Percentiles rank a stretch among this genome's conserved stretches.
phyloP scores from a whole-genome alignment of 23 red algal genomes.

The Chondrus crispus region DNA sequence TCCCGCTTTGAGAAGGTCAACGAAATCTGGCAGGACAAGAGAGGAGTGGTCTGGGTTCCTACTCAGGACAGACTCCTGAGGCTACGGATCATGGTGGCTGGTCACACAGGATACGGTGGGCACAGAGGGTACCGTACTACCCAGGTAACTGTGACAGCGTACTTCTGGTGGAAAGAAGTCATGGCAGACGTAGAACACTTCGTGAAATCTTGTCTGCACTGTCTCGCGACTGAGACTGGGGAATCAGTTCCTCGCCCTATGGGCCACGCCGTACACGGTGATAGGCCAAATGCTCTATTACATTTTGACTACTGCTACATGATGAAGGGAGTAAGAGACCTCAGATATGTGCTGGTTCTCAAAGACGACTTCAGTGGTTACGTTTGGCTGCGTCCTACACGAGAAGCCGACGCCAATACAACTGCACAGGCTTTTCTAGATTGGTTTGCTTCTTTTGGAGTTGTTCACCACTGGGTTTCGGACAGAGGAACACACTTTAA shows the following conservation, averaged over 20 bases:
- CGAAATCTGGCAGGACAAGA: too few species aligned
- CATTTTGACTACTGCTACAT: slow-evolving; percentile 42
- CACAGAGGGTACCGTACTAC: slow-evolving; percentile 8
- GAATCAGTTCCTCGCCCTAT: background rate
- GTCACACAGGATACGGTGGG: background rate
- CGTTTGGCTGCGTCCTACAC: too few species aligned
- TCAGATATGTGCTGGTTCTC: background rate
- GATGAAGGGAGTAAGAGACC: background rate
- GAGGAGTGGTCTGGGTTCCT: slow-evolving; percentile 20
- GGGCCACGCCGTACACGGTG: background rate
- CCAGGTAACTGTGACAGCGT: background rate
- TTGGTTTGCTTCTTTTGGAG: too few species aligned
- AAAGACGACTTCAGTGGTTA: slow-evolving; percentile 4
- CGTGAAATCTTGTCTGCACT: slow-evolving; percentile 8
- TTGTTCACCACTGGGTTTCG: too few species aligned
- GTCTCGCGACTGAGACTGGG: background rate
- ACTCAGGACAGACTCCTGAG: background rate
- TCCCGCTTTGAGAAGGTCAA: too few species aligned
- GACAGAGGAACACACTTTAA: background rate
- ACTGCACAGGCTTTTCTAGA: too few species aligned
- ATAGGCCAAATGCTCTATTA: background rate
- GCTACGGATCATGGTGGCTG: slow-evolving; percentile 18
- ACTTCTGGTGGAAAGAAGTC: background rate
- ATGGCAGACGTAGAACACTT: background rate
- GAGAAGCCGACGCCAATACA: too few species aligned